Evolutionary conservation across 2,329 filamentous ascomycete genomes (phyloP).

Genomic region (Cladophialophora immunda): DNA sequence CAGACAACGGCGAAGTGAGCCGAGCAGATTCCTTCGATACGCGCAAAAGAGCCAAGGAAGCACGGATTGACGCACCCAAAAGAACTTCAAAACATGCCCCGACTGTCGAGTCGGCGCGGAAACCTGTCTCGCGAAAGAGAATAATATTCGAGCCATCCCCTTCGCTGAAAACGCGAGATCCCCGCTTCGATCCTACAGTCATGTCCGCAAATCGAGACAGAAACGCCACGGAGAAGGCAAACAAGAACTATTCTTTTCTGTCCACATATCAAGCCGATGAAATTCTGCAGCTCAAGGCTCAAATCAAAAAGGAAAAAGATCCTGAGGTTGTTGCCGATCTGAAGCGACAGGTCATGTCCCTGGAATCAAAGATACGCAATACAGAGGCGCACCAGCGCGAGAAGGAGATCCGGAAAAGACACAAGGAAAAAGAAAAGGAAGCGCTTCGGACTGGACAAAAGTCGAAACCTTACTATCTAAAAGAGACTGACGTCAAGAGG

Average conservation of each 20-base stretch:
- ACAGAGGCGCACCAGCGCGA: constrained; percentile 74
- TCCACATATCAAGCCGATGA: constrained; percentile 87
- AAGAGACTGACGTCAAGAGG: constrained; percentile 92
- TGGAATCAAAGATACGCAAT: constrained; percentile 80
- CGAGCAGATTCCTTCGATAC: constrained; percentile 43
- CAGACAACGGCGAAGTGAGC: constrained; percentile 38
- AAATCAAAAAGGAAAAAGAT: constrained; percentile 74
- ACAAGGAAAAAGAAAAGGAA: constrained; percentile 84
- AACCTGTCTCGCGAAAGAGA: constrained; percentile 81
- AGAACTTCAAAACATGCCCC: constrained; percentile 88
- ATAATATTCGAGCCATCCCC: constrained; percentile 69
- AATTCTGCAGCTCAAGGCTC: constrained; percentile 74
- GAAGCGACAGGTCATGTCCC: constrained; percentile 76
- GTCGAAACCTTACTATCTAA: constrained; percentile 83
- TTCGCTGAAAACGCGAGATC: constrained; percentile 76
- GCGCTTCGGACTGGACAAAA: constrained; percentile 84
- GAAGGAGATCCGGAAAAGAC: constrained; percentile 74
- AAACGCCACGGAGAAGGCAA: constrained; percentile 62
- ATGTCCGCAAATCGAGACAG: constrained; percentile 47
- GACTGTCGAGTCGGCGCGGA: constrained; percentile 80
- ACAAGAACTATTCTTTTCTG: constrained; percentile 84
- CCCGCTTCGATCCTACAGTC: constrained; percentile 79
- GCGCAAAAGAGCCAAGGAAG: constrained; percentile 51
- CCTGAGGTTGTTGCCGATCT: constrained; percentile 71
- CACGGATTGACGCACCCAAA: constrained; percentile 44